phyloP scores from a whole-genome alignment of 176 grass and related monocot species.

The Juncus effusus region DNA sequence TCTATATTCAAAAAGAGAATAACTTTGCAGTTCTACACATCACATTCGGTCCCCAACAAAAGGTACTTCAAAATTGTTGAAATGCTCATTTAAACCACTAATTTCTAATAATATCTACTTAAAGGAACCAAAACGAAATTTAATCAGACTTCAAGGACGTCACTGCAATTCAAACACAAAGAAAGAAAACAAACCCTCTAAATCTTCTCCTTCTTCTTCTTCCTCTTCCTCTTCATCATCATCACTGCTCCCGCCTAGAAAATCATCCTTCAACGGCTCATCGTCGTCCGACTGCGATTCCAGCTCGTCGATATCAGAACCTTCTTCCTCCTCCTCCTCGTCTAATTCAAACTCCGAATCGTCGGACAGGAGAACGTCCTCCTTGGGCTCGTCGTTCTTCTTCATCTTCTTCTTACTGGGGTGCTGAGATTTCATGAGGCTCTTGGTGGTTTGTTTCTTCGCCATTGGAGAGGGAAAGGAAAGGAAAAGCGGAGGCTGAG shows the following conservation, averaged over 20 bases:
- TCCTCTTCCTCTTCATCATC: constrained; percentile 21
- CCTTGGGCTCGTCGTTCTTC: constrained; percentile 38
- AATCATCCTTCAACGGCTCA: constrained; percentile 68
- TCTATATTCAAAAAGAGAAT: not conserved
- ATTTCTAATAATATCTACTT: not conserved
- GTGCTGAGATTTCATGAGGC: not conserved
- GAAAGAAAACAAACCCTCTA: constrained; percentile 6
- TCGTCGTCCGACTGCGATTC: constrained; percentile 41
- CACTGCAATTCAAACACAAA: not conserved
- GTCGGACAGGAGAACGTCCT: constrained; percentile 47
- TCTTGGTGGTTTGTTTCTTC: constrained; percentile 19
- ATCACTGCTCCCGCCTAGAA: constrained; percentile 62
- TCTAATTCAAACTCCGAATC: constrained; percentile 41
- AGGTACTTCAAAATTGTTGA: not conserved
- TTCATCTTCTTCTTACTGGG: constrained; percentile 15
- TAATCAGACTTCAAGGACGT: not conserved
- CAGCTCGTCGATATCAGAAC: constrained; percentile 33
- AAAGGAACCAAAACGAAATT: constrained; percentile 21
- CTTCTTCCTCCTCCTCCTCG: constrained; percentile 31
- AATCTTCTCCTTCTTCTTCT: not conserved
- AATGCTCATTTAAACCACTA: not conserved
- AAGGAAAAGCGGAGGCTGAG: not conserved
- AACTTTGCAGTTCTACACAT: not conserved
- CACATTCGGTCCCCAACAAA: too few relatives aligned
- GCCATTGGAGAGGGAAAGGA: constrained; percentile 8